Base-by-base conservation (phyloP, 1,284 basidiomycete genomes). In the Austroboletus niveus region DNA sequence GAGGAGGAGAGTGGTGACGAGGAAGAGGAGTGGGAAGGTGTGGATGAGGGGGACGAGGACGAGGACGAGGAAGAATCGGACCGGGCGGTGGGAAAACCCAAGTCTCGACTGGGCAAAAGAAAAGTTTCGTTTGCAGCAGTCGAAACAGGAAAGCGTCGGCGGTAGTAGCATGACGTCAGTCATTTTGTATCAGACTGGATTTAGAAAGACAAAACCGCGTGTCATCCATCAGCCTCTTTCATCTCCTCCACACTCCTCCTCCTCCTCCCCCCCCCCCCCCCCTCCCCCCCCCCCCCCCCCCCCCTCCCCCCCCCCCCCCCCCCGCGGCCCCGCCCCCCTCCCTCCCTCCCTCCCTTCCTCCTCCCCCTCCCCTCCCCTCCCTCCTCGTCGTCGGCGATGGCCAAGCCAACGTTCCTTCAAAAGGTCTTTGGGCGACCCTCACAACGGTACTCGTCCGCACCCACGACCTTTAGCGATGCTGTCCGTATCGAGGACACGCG, bases 1-100 rank as follows among this genome's bases (percentile, higher is more conserved):
- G 65, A 60, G 2, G 65, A 60, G 2, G 72, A 69, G 17, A 69
- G 69, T 5, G 70, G 63, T 24, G 72, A 65, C 6, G 69, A 70
- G 15, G 69, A 70, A 38, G 70, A 59, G 6, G 60, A 44, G 15
- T 62, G 57, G 22, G 61, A 65, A 20, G 22, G 22, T 24, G 22
- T 24, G 22, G 22, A 24, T 24, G 22, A 17, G 17, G 17, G 17
- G 27, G 70, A 62, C 3, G 69, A 69, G 12, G 72, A 68, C 20
- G 69, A 69, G 7, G 70, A 64, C 24, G 71, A 65, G 6, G 69
- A 68, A 24, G 68, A 69, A n/a, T 32, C 53, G 56, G 60, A 17
- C 55, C 60, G 58, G 30, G 7, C 8, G 14, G 31, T 34, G 32
- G 30, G 5, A 22, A 22, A 22, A n/a, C 8, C 31, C 22, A n/a